Base-by-base conservation (phyloP, 1,284 basidiomycete genomes). In the Tilletia setariae region DNA sequence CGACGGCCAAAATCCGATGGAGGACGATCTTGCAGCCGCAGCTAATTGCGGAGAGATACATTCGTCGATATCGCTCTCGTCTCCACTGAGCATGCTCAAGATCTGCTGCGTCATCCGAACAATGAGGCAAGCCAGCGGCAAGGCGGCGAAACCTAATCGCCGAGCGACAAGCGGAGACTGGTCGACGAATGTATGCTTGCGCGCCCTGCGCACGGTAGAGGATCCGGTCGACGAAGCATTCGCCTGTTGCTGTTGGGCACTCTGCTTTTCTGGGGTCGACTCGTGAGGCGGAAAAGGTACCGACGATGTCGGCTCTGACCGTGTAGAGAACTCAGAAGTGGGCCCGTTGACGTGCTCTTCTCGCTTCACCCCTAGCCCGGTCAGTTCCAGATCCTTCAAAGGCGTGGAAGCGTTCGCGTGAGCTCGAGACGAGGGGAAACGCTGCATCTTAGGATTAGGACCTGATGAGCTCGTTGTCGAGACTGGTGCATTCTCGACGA, bases 101-200 rank as follows among this genome's bases (percentile, higher is more conserved):
- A 91, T 92, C 80, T 98, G 95, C 6, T 89, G 87, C 42, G 90
- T 89, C 42, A 98, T 89, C 35, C 97, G 87, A 69, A 97, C 88
- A n/a, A 91, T 89, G 9, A 98, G 86, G 30, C 93, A 93, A 0
- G 93, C 92, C 1, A 98, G 87, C 0, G 96, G 96, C 21, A 98
- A 86, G 0, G 94, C 90, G 0, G 95, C 91, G 79, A 98, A 96
- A 13, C 96, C 96, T 1, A 98, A 87, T 9, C 96, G 88, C 1
- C 95, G 90, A 0, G 93, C 91, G 40, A 98, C 93, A 11, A 95
- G 87, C 1, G 95, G 95, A 2, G 94, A 94, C 81, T 97, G 94
- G 81, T 98, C 95, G 23, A 97, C 92, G 72, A 96, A 93, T 0
- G 91, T 83, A 63, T 95, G 91, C 87, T 91, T 78, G 49, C 67